Percentiles rank a stretch among this genome's conserved stretches.
phyloP scores from a whole-genome alignment of 2,329 filamentous ascomycete species.

The Paracorniculantispora psalliotae region DNA sequence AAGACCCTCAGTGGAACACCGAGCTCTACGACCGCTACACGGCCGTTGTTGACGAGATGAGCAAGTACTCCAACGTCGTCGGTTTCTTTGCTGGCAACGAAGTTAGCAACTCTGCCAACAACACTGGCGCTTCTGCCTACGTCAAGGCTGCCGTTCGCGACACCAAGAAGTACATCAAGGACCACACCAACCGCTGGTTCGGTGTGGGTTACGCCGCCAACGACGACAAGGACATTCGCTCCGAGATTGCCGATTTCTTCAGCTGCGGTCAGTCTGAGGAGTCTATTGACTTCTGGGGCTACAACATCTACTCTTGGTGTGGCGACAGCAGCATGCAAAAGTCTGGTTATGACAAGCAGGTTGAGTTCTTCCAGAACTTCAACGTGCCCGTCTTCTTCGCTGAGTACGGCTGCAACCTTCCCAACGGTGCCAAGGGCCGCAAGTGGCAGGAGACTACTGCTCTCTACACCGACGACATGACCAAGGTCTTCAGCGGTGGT shows the following conservation, averaged over 20 bases:
- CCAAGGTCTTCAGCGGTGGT: conserved; percentile 82
- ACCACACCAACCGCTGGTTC: conserved; percentile 70
- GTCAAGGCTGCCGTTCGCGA: conserved; percentile 98
- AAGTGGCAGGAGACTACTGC: conserved; percentile 79
- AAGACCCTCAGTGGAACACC: conserved; percentile 72
- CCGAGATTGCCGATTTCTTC: conserved; percentile 84
- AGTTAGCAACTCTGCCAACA: conserved; percentile 83
- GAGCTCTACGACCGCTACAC: conserved; percentile 77
- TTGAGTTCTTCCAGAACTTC: conserved; percentile 82
- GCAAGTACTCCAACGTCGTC: conserved; percentile 82
- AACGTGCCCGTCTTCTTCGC: conserved; percentile 96
- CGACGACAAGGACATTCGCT: conserved; percentile 80
- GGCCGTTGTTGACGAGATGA: conserved; percentile 73
- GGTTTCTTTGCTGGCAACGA: conserved; percentile 99
- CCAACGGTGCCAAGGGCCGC: conserved; percentile 57
- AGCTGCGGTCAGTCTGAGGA: conserved; percentile 68
- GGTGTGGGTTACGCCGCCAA: conserved; percentile 96
- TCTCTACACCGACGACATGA: conserved; percentile 79
- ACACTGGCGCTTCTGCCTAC: conserved; percentile 85
- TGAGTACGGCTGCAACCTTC: conserved; percentile 91
- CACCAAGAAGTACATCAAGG: conserved; percentile 88
- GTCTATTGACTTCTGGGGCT: conserved; percentile 95
- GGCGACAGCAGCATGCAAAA: conserved; percentile 70
- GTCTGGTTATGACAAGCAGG: conserved; percentile 79
- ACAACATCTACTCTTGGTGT: conserved; percentile 99